A percentile compares a stretch with the other conserved stretches of the same genome.
These are phyloP conservation scores for Circinella minor DNA, from an alignment of 371 early-diverging fungal species.

Conservation along the genomic window DNA sequence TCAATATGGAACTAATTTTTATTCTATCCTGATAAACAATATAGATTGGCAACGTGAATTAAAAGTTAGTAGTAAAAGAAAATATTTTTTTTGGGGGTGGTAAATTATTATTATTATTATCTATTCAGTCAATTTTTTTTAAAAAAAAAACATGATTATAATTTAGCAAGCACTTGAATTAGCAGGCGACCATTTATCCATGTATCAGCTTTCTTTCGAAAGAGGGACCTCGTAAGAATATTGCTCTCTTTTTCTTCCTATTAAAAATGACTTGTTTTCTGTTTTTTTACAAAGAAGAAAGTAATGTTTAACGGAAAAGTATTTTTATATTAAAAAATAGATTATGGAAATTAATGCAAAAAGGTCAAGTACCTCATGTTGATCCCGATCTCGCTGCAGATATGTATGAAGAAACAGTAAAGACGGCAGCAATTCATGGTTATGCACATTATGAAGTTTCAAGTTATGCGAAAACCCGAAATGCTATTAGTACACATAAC, in stretches of 20 bases:
- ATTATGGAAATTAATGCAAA: constrained; percentile 56
- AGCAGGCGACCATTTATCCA: constrained; percentile 72
- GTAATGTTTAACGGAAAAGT: too few relatives aligned
- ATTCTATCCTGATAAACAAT: not conserved
- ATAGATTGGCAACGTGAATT: constrained; percentile 72
- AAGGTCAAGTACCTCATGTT: constrained; percentile 50
- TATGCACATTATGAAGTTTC: constrained; percentile 89
- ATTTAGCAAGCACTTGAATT: constrained; percentile 51
- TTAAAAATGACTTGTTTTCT: too few relatives aligned
- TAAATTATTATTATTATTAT: too few relatives aligned
- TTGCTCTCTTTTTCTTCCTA: not conserved
- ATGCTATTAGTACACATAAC: constrained; percentile 75
- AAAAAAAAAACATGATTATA: too few relatives aligned
- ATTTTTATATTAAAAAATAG: constrained; percentile 24
- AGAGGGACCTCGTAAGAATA: constrained; percentile 74
- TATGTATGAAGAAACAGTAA: constrained; percentile 75
- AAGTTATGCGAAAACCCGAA: constrained; percentile 59
- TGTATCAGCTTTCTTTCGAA: constrained; percentile 88
- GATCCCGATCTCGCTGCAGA: constrained; percentile 64
- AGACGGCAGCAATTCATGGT: constrained; percentile 50
- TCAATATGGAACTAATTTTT: too few relatives aligned
- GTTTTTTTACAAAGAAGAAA: too few relatives aligned
- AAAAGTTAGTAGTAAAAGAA: constrained; percentile 22
- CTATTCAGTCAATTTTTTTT: too few relatives aligned
- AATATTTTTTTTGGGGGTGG: too few relatives aligned